Evolutionary conservation across 2,329 filamentous ascomycete species (phyloP).

Genomic region (Cercospora janseana): DNA sequence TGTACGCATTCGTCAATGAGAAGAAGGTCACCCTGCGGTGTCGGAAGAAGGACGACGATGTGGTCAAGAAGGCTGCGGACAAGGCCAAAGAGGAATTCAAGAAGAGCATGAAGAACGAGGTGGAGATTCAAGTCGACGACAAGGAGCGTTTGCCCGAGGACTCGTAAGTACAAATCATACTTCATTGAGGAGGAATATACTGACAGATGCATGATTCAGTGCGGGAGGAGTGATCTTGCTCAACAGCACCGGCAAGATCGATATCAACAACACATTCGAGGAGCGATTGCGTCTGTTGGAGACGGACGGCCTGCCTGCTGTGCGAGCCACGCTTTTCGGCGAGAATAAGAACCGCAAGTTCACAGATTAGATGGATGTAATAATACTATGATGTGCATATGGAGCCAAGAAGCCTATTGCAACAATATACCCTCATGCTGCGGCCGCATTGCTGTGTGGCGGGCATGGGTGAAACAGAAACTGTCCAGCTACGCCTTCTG

Average conservation of each 20-base stretch:
- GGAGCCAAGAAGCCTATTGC: too few species aligned
- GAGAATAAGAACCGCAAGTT: constrained; percentile 95
- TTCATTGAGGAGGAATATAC: constrained; percentile 12
- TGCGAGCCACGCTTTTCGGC: constrained; percentile 85
- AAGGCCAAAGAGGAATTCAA: constrained; percentile 81
- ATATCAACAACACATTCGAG: constrained; percentile 98
- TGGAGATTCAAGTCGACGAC: constrained; percentile 72
- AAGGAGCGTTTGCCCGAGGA: constrained; percentile 74
- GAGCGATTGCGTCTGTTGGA: constrained; percentile 83
- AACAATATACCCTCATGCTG: too few species aligned
- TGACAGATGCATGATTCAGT: constrained; percentile 50
- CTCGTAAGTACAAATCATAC: constrained; percentile 61
- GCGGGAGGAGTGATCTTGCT: constrained; percentile 79
- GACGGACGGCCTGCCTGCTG: constrained; percentile 76
- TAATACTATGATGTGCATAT: not conserved
- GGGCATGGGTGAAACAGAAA: too few species aligned
- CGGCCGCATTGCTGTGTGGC: too few species aligned
- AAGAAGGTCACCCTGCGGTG: constrained; percentile 70
- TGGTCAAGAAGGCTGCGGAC: constrained; percentile 74
- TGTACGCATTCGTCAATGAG: constrained; percentile 79
- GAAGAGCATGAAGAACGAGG: constrained; percentile 65
- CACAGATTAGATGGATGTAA: constrained; percentile 65
- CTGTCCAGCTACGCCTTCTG: too few species aligned
- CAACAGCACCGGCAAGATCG: constrained; percentile 86
- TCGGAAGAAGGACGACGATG: constrained; percentile 73